A percentile compares a stretch with the other conserved stretches of the same genome.
Conservation (phyloP, 768 basidiomycete species). For the Pleurotus salmoneostramineus region DNA sequence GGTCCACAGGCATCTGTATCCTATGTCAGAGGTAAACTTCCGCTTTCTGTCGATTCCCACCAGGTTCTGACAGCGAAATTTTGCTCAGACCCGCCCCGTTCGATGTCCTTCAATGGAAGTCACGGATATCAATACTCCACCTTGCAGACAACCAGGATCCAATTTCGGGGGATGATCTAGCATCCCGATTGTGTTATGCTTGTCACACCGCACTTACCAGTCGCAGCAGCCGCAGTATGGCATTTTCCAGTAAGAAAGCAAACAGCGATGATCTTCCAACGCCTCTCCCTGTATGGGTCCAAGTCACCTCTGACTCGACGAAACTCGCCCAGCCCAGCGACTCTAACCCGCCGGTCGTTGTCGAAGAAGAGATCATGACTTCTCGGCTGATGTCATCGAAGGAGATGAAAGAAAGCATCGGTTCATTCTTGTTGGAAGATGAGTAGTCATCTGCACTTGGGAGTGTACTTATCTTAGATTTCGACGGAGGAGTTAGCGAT, state of each 20-base stretch:
- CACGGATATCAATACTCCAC: slow-evolving; percentile 63
- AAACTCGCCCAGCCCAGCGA: too few species aligned
- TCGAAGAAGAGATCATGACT: slow-evolving; percentile 20
- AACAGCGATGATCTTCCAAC: slow-evolving; percentile 6
- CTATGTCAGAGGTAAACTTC: slow-evolving; percentile 60
- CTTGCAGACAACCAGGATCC: slow-evolving; percentile 26
- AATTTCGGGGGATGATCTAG: slow-evolving; percentile 24
- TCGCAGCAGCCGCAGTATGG: slow-evolving; percentile 41
- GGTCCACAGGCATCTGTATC: slow-evolving; percentile 43
- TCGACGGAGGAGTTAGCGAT: too few species aligned
- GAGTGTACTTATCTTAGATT: too few species aligned
- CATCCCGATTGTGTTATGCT: slow-evolving; percentile 52
- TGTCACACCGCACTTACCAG: slow-evolving; percentile 62
- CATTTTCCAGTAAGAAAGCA: slow-evolving; percentile 11
- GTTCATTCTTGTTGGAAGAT: slow-evolving; percentile 33
- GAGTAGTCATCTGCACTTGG: neutral
- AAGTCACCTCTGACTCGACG: neutral
- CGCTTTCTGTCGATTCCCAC: neutral
- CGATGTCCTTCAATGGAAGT: slow-evolving; percentile 71
- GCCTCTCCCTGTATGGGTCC: slow-evolving; percentile 36
- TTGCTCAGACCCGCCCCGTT: slow-evolving; percentile 54
- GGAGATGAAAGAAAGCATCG: slow-evolving; percentile 34
- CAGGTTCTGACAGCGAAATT: neutral
- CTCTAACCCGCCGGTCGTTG: too few species aligned
- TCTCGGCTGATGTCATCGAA: slow-evolving; percentile 22